Base-by-base conservation (phyloP, 306 rosid species). In the Albizia julibrissin region DNA sequence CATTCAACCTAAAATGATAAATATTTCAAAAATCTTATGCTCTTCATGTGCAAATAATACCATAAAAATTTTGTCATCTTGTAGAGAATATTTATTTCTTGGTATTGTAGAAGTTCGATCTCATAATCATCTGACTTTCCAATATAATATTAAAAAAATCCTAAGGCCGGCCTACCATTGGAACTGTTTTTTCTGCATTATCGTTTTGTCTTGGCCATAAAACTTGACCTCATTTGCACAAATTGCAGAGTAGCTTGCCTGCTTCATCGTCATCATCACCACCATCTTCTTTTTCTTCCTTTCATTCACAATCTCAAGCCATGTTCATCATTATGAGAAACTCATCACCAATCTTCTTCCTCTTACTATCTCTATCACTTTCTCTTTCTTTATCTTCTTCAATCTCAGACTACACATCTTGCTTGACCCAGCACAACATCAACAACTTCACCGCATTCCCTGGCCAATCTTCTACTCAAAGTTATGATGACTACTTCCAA, bases 371-470 rank as follows among this genome's bases (percentile, higher is more conserved):
- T 69, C 75, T 72, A 67, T 21, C 40, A 26, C 82, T 80, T 58
- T 80, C 86, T 81, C 40, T 42, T 61, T 74, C 67, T 61, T 78
- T 65, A 34, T 83, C 87, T 65, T 80, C 79, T 82, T 73, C 80
- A 52, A 74, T 72, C 10, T 15, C 76, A 19, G 37, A 75, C 85
- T 65, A 89, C 31, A 71, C 69, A 77, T 84, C 87, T 50, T 93
- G 97, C 82, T 86, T 93, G 82, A 83, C 78, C 69, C 68, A 43
- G 19, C 85, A 88, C 81, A 79, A 76, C 49, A 86, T 93, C 43
- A 83, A 82, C 61, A 92, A 92, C 90, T 92, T 89, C 67, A 87
- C 93, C 79, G 82, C 75, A 1, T 75, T 87, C 10, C 61, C 73
- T 59, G 83, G 82, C 40, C 88, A 70, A 16, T 59, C 89, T 56